Conservation (phyloP, 2,329 filamentous ascomycete species). For the Cercospora sp. region DNA sequence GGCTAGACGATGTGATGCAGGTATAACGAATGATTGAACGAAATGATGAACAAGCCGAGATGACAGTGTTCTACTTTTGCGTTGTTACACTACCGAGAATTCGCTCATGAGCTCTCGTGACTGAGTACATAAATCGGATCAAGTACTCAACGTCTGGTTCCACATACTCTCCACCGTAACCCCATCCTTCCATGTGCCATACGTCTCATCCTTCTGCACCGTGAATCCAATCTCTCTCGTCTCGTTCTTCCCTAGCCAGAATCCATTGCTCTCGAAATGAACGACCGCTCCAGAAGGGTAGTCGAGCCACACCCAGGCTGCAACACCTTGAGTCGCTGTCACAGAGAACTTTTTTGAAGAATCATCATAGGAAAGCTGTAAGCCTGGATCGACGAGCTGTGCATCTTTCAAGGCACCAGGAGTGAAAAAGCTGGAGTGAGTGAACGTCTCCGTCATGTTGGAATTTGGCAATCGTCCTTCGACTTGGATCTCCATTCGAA, state of each 20-base stretch:
- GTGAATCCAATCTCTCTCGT: constrained; percentile 49
- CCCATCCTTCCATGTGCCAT: constrained; percentile 46
- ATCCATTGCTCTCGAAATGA: constrained; percentile 56
- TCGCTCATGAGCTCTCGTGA: not conserved
- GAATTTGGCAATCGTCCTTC: constrained; percentile 51
- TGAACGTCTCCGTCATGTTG: constrained; percentile 45
- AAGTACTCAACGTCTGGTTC: constrained; percentile 43
- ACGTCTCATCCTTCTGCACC: constrained; percentile 48
- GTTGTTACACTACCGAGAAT: no score
- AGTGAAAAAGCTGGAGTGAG: constrained; percentile 54
- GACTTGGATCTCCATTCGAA: constrained; percentile 49
- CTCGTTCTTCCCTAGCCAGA: constrained; percentile 51
- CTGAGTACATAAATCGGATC: not conserved
- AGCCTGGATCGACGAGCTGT: constrained; percentile 51
- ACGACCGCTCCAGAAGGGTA: constrained; percentile 52
- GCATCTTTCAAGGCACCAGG: constrained; percentile 50
- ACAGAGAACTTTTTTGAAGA: constrained; percentile 47
- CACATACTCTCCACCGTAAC: constrained; percentile 57
- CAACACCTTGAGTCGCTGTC: constrained; percentile 50
- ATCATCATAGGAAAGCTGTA: constrained; percentile 43
- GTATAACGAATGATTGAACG: no score
- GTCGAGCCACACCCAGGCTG: constrained; percentile 58
- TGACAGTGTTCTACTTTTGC: no score
- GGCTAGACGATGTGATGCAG: no score
- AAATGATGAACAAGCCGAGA: no score